phyloP scores from a whole-genome alignment of 1,284 basidiomycete species.

The Cryptococcus wingfieldii region DNA sequence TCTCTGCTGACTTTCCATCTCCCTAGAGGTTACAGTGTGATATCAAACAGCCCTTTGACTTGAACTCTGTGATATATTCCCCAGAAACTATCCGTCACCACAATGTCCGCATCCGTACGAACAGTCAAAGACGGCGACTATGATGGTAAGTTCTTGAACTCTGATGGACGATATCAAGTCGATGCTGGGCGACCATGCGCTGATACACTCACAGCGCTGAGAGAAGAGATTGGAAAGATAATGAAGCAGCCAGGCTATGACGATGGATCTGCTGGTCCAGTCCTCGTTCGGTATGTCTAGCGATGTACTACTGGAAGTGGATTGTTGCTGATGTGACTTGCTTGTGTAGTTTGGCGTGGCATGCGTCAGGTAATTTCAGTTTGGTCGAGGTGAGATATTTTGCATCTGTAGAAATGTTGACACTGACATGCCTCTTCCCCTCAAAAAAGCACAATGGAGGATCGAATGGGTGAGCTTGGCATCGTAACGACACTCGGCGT shows the following conservation, averaged over 20 bases:
- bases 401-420: neutral
- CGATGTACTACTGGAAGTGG: neutral
- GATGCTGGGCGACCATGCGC: neutral
- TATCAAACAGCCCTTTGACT: no score
- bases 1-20: neutral
- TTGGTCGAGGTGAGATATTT: slow-evolving; percentile 31
- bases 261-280: slow-evolving; percentile 47
- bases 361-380: slow-evolving; percentile 52
- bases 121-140: slow-evolving; percentile 40
- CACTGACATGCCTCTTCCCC: slow-evolving; percentile 8
- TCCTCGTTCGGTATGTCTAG: slow-evolving; percentile 40
- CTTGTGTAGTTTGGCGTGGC: slow-evolving; percentile 53
- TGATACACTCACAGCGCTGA: slow-evolving; percentile 26
- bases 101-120: neutral
- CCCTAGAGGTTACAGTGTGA: no score
- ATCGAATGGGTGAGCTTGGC: slow-evolving; percentile 49
- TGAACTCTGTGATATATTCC: no score
- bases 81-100: neutral
- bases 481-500: neutral
- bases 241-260: slow-evolving; percentile 48
- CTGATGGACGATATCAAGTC: neutral
- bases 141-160: slow-evolving; percentile 22
- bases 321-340: slow-evolving; percentile 2
- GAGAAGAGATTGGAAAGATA: slow-evolving; percentile 43
- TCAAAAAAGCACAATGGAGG: slow-evolving; percentile 52